Conservation (phyloP, 2,329 filamentous ascomycete genomes). For the Claviceps pusilla region DNA sequence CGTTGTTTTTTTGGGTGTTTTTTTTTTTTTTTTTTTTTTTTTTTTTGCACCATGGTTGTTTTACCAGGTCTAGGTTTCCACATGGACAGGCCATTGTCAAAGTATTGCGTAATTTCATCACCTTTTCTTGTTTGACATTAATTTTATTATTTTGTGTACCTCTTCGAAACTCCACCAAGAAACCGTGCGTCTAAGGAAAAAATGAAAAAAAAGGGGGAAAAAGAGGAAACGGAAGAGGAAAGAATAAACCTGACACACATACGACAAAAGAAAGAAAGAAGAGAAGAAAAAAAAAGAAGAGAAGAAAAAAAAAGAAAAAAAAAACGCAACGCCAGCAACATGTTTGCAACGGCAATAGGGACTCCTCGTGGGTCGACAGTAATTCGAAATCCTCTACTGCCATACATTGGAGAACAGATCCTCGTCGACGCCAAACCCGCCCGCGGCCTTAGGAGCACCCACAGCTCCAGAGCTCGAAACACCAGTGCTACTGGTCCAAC, state of each 20-base stretch:
- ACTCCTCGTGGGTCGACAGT: not conserved
- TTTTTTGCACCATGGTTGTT: not conserved
- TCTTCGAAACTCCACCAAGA: slow-evolving; percentile 1
- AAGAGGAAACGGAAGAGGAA: slow-evolving; percentile 17
- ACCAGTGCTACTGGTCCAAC: slow-evolving; percentile 65
- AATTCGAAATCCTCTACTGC: slow-evolving; percentile 38
- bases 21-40: not conserved
- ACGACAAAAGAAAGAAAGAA: not conserved
- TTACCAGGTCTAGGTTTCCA: not conserved
- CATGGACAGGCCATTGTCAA: no score
- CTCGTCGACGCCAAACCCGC: slow-evolving; percentile 53
- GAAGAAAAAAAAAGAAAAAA: slow-evolving; percentile 16
- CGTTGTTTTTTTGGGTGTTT: not conserved
- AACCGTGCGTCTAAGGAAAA: slow-evolving; percentile 6
- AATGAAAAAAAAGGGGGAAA: not conserved
- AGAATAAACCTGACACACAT: not conserved
- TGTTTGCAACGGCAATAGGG: slow-evolving; percentile 9
- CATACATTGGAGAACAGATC: slow-evolving; percentile 95
- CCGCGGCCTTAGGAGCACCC: slow-evolving; percentile 36
- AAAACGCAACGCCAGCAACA: slow-evolving; percentile 17
- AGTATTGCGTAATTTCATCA: no score
- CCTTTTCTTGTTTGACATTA: no score
- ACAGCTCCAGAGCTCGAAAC: slow-evolving; percentile 25
- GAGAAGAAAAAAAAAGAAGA: slow-evolving; percentile 2
- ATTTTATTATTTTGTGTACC: no score